phyloP scores from a whole-genome alignment of 1,284 basidiomycete genomes.

The Irpex sp. region DNA sequence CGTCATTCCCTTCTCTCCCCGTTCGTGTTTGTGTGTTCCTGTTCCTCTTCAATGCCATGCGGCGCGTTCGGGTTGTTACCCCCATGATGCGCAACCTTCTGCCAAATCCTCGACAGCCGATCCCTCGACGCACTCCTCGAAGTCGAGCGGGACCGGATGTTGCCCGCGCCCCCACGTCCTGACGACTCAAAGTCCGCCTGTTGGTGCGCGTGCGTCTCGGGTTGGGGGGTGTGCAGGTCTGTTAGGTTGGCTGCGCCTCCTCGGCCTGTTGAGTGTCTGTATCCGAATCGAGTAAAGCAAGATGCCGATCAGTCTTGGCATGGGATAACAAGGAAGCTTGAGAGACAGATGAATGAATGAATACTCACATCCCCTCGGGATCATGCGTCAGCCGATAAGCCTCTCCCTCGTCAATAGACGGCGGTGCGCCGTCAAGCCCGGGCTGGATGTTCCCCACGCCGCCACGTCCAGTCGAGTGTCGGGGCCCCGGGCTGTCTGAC shows the following conservation, averaged over 20 bases:
- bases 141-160: constrained; percentile 50
- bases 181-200: constrained; percentile 34
- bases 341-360: background rate
- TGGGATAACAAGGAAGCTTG: background rate
- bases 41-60: constrained; percentile 11
- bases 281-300: background rate
- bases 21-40: background rate
- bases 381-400: constrained; percentile 30
- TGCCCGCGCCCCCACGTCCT: constrained; percentile 75
- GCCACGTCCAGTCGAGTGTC: constrained; percentile 60
- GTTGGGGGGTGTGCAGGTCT: constrained; percentile 32
- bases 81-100: constrained; percentile 15
- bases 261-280: constrained; percentile 65
- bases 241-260: constrained; percentile 66
- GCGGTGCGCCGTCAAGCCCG: constrained; percentile 23
- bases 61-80: constrained; percentile 13
- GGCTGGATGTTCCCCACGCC: constrained; percentile 61
- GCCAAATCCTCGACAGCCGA: constrained; percentile 19
- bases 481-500: constrained; percentile 2
- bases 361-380: constrained; percentile 39
- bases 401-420: constrained; percentile 42
- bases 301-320: constrained; percentile 3
- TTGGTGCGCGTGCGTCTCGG: constrained; percentile 30
- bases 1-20: constrained; percentile 21
- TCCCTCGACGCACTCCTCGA: constrained; percentile 18